These are phyloP conservation scores for Salvia miltiorrhiza DNA, from an alignment of 257 asterid species.

Conservation along the genomic window DNA sequence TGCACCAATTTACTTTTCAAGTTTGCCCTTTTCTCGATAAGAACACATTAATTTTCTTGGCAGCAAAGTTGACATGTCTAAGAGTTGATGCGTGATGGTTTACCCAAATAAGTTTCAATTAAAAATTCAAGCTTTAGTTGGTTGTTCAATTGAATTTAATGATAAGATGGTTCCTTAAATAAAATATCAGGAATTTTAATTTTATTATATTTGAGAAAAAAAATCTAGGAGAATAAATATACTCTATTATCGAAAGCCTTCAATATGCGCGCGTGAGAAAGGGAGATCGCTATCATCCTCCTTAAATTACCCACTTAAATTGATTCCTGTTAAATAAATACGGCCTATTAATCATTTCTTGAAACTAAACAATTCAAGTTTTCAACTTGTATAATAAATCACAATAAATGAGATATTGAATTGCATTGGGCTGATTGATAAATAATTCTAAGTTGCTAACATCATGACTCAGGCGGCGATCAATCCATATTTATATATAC, in stretches of 20 bases:
- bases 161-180: background rate
- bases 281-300: background rate
- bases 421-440: constrained; percentile 28
- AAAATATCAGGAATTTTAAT: background rate
- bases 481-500: background rate
- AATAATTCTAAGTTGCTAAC: constrained; percentile 28
- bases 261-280: background rate
- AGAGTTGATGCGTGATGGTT: constrained; percentile 9
- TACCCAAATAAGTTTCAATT: background rate
- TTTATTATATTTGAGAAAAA: background rate
- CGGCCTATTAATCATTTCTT: constrained; percentile 15
- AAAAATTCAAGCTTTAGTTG: background rate
- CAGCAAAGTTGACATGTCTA: constrained; percentile 34
- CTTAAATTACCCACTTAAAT: constrained; percentile 13
- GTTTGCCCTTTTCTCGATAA: constrained; percentile 29
- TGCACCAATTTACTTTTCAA: constrained; percentile 19
- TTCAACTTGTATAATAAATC: constrained; percentile 30
- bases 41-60: constrained; percentile 33
- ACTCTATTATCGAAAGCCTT: too few species aligned
- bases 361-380: constrained; percentile 21
- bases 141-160: background rate
- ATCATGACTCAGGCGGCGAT: constrained; percentile 31
- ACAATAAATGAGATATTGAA: constrained; percentile 35
- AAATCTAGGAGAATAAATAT: background rate
- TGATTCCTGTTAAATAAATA: constrained; percentile 3